Evolutionary conservation across 2,329 filamentous ascomycete species (phyloP), one percentile per base, ranked within the genome.

Genomic region (Alternaria conjuncta): DNA sequence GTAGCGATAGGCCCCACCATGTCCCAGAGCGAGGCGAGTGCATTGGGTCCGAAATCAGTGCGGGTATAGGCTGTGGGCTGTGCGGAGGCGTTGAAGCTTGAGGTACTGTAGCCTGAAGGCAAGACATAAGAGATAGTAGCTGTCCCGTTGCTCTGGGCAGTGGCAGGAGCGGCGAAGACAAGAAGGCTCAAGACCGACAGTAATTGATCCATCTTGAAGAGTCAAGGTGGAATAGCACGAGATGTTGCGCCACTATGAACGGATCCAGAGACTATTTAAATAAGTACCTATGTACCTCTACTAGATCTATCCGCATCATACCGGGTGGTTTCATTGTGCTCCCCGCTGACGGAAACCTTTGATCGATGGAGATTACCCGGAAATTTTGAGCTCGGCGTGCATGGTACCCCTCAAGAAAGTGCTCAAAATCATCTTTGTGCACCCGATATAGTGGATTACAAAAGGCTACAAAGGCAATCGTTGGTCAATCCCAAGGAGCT

Each of bases 41-140:
- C 81, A 63, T 84, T 80, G 54, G 84, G 80, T 0, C 82, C 83
- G 71, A 84, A 85, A 60, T 83, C 81, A 1, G 75, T 79, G 36
- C 83, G 82, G 5, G 73, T 79, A 45, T 81, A 74, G 11, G 82
- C 77, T 13, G 83, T 82, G 20, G 79, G 80, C 23, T 82, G 81
- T 1, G 81, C 80, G 6, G 82, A 81, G 41, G 75, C 76, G 72
- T 84, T 82, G 74, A 74, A 82, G 30, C 65, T 78, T n/a, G 74
- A 72, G 2, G 77, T 76, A 8, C 72, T 73, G 61, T 81, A 81
- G 13, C 78, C 79, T 10, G 76, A 67, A 13, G 79, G 77, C 2
- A 71, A 59, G 9, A 68, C 57, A 55, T 79, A 80, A 9, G 74
- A 74, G 8, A 76, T 60, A 20, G 69, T 63, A 23, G 68, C 64